These are phyloP conservation scores for Spinellus fusiger DNA, from an alignment of 192 early-diverging fungal species.

Conservation along the genomic window DNA sequence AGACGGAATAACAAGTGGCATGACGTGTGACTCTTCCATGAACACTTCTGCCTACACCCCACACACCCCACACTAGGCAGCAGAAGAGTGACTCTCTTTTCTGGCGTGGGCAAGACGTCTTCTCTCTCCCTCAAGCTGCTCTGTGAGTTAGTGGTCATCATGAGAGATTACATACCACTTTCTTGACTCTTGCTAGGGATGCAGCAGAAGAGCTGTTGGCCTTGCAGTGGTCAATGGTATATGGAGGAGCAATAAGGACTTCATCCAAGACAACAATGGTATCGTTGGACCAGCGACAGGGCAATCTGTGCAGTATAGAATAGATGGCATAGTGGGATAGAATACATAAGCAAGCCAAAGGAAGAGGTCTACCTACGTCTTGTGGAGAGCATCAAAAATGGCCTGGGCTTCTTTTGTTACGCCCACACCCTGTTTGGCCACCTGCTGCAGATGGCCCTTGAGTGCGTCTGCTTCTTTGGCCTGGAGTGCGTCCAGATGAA, in stretches of 20 bases:
- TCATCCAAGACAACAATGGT: slow-evolving; percentile 79
- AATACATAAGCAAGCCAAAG: neutral
- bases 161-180: slow-evolving; percentile 50
- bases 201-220: slow-evolving; percentile 46
- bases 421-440: slow-evolving; percentile 69
- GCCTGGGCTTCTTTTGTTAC: slow-evolving; percentile 69
- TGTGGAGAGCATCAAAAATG: slow-evolving; percentile 76
- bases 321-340: no score
- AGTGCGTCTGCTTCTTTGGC: slow-evolving; percentile 46
- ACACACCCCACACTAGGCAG: no score
- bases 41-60: no score
- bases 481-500: slow-evolving; percentile 50
- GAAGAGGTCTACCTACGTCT: slow-evolving; percentile 49
- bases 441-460: slow-evolving; percentile 36
- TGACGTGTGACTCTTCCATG: no score
- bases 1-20: neutral
- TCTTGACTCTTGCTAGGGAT: slow-evolving; percentile 64
- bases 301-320: slow-evolving; percentile 42
- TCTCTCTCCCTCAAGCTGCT: neutral
- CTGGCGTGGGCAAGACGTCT: neutral
- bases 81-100: neutral
- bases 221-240: slow-evolving; percentile 63
- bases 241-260: slow-evolving; percentile 69
- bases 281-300: slow-evolving; percentile 72
- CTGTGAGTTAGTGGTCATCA: neutral